Percentiles rank a stretch among this genome's conserved stretches.
These are phyloP conservation scores for Albizia julibrissin DNA, from an alignment of 306 rosid genomes.

Conservation along the genomic window DNA sequence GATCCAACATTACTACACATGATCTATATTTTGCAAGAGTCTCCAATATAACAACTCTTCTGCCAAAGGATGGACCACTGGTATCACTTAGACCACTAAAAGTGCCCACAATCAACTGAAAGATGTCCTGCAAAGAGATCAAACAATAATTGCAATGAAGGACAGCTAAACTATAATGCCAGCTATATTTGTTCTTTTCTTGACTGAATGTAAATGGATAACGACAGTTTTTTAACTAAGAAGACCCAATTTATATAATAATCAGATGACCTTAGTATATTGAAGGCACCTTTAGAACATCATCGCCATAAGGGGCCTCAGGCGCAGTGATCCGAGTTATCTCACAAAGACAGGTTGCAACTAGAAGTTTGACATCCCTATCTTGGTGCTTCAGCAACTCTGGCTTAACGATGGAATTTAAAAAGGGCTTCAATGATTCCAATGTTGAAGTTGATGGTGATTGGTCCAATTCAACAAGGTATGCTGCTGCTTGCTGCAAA, in stretches of 20 bases:
- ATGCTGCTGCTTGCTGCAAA: constrained; percentile 82
- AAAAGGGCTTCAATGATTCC: constrained; percentile 85
- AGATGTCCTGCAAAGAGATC: constrained; percentile 75
- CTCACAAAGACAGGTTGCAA: constrained; percentile 92
- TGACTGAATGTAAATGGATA: constrained; percentile 22
- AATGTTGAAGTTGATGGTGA: constrained; percentile 73
- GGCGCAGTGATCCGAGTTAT: constrained; percentile 99
- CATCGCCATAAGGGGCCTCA: constrained; percentile 93
- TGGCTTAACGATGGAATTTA: constrained; percentile 78
- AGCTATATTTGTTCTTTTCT: constrained; percentile 14
- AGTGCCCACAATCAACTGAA: constrained; percentile 83
- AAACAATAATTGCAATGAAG: constrained; percentile 39
- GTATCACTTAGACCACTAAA: constrained; percentile 87
- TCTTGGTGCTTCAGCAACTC: constrained; percentile 91
- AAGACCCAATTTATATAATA: constrained; percentile 30
- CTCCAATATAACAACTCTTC: constrained; percentile 87
- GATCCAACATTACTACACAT: constrained; percentile 98
- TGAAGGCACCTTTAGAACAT: constrained; percentile 77
- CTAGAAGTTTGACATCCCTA: constrained; percentile 83
- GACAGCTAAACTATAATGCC: constrained; percentile 24
- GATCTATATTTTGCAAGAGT: constrained; percentile 96
- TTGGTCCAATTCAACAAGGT: constrained; percentile 87
- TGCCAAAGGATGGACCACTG: constrained; percentile 76
- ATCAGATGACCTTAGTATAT: constrained; percentile 30
- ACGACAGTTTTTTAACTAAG: neutral